Evolutionary conservation across 2,329 filamentous ascomycete genomes (phyloP), one percentile per base, ranked within the genome.

Genomic region (Cladosporium sp.): DNA sequence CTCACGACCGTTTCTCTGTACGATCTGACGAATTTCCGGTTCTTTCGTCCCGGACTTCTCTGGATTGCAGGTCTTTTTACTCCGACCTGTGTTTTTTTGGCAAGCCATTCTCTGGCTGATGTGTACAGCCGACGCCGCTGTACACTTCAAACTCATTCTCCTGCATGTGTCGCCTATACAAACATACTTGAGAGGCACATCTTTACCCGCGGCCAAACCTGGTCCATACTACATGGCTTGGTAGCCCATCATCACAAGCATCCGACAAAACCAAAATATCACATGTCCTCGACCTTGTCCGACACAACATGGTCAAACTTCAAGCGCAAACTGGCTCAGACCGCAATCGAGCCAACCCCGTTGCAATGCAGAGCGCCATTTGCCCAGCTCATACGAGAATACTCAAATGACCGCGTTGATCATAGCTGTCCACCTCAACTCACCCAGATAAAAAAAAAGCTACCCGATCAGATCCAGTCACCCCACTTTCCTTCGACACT

Each of bases 381-480:
- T 12, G 37, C n/a, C 19, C 17, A 58, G 60, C 62, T 61, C 62
- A 56, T 24, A 24, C 22, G 24, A 34, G 40, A 24, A 9, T 15
- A 24, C 3, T 6, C 25, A 49, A 19, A 15, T 40, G 60, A 67
- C 60, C 51, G 45, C 52, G 67, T 70, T 70, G 67, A 66, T 68
- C 62, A 68, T 67, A 65, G 65, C 61, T 67, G 32, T 20, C n/a
- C 47, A 4, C 8, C 19, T 19, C 20, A n/a, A 7, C 19, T 4
- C 65, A 9, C n/a, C n/a, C n/a, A n/a, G n/a, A n/a, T n/a, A n/a
- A 24, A 20, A 40, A 22, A 66, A 62, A 61, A 64, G 64, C 50
- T 63, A 65, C 67, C 52, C 8, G 65, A 68, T 68, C 66, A 69
- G 67, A 55, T 66, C 65, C 58, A 53, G 61, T 48, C 28, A 35